Percentiles rank a stretch among this genome's conserved stretches.
Evolutionary conservation across 306 rosid genomes (phyloP).

Genomic region (Ormosia semicastrata): DNA sequence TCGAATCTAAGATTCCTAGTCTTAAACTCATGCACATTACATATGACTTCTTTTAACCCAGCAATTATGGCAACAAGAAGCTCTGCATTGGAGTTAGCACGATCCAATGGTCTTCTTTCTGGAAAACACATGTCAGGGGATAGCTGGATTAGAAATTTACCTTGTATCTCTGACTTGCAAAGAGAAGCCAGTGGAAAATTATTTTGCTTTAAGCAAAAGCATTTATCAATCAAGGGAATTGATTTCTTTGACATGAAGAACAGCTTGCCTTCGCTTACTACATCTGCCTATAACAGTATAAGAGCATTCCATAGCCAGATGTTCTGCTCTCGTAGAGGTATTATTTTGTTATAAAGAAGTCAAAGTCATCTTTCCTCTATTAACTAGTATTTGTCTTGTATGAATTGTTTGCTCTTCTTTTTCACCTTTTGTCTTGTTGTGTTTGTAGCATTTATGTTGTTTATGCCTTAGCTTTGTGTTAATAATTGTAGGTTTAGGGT

Average conservation of each 20-base stretch:
- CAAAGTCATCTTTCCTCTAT: background rate
- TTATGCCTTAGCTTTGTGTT: background rate
- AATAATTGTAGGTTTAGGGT: background rate
- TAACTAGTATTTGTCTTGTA: background rate
- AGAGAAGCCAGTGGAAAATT: constrained; percentile 57
- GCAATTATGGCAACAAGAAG: constrained; percentile 57
- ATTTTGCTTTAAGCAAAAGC: constrained; percentile 43
- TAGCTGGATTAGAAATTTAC: constrained; percentile 46
- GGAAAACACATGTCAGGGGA: constrained; percentile 28
- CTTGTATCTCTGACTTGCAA: constrained; percentile 49
- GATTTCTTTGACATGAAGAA: constrained; percentile 51
- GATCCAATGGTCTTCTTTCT: constrained; percentile 36
- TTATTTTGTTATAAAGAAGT: background rate
- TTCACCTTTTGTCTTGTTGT: background rate
- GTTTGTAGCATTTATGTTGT: constrained; percentile 4
- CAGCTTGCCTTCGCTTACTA: constrained; percentile 37
- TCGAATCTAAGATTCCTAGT: constrained; percentile 8
- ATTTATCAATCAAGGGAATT: constrained; percentile 47
- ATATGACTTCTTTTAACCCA: constrained; percentile 32
- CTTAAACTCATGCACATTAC: constrained; percentile 1
- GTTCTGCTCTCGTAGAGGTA: constrained; percentile 61
- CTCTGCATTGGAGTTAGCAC: constrained; percentile 46
- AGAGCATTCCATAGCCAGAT: constrained; percentile 46
- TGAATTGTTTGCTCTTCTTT: constrained; percentile 1
- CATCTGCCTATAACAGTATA: constrained; percentile 45